Percentiles rank a stretch among this genome's conserved stretches.
Conservation (phyloP, 495 filamentous ascomycete species). For the Tuber calosporum region DNA sequence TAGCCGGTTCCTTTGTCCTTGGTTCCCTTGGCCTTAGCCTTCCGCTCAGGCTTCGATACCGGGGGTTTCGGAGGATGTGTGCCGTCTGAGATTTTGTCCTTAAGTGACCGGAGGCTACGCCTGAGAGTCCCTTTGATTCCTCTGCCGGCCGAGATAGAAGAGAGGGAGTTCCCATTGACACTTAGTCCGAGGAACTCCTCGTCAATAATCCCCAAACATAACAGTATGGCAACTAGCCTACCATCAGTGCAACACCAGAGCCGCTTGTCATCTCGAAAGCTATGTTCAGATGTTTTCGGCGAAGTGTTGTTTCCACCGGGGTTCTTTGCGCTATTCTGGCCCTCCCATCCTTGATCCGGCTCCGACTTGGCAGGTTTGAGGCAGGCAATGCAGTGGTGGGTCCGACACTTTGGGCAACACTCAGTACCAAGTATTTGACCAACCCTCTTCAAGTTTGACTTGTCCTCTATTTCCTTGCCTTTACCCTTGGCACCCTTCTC, state of each 20-base stretch:
- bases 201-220: conserved; percentile 22
- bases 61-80: conserved; percentile 10
- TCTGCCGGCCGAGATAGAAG: neutral
- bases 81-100: conserved; percentile 24
- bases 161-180: conserved; percentile 8
- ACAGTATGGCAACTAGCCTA: conserved; percentile 18
- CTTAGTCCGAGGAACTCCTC: conserved; percentile 16
- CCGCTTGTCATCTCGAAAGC: conserved; percentile 7
- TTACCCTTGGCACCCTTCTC: conserved; percentile 15
- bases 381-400: conserved; percentile 23
- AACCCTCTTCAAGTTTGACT: conserved; percentile 14
- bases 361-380: conserved; percentile 20
- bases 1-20: conserved; percentile 34
- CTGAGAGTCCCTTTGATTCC: conserved; percentile 25
- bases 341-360: conserved; percentile 2
- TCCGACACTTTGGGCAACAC: conserved; percentile 19
- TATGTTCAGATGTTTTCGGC: conserved; percentile 5
- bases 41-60: conserved; percentile 15
- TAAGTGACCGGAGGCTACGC: conserved; percentile 23
- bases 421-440: conserved; percentile 19
- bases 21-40: conserved; percentile 8
- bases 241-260: conserved; percentile 27
- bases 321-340: neutral
- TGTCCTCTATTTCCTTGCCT: conserved; percentile 9
- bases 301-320: neutral